Evolutionary conservation across 2,329 filamentous ascomycete species (phyloP).

Genomic region (Fusarium graminum): DNA sequence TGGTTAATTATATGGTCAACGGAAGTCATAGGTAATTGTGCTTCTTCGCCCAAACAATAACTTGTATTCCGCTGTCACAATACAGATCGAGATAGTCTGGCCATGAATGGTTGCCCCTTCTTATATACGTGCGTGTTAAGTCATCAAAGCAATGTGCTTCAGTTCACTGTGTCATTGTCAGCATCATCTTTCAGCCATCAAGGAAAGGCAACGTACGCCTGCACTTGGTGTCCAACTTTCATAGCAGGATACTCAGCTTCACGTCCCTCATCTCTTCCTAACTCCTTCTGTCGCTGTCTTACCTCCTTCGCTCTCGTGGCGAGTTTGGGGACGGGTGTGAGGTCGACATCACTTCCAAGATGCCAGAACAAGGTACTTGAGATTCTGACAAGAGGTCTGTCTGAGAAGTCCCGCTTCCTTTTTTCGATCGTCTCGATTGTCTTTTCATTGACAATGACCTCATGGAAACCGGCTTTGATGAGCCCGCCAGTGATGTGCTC

Average conservation of each 20-base stretch:
- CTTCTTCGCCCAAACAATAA: background rate
- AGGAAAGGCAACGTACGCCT: slow-evolving; percentile 60
- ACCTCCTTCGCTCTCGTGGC: slow-evolving; percentile 60
- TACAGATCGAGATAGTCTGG: background rate
- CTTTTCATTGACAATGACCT: slow-evolving; percentile 69
- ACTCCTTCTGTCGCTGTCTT: slow-evolving; percentile 60
- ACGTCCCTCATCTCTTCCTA: slow-evolving; percentile 67
- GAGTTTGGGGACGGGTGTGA: slow-evolving; percentile 64
- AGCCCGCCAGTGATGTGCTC: slow-evolving; percentile 72
- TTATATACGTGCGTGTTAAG: slow-evolving; percentile 45
- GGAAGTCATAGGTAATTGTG: background rate
- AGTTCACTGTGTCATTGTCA: slow-evolving; percentile 58
- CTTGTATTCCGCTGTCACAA: background rate
- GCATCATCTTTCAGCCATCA: background rate
- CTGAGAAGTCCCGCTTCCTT: slow-evolving; percentile 58
- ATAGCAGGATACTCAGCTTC: slow-evolving; percentile 63
- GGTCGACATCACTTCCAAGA: slow-evolving; percentile 67
- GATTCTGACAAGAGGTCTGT: slow-evolving; percentile 67
- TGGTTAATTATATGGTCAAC: background rate
- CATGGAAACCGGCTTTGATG: slow-evolving; percentile 72
- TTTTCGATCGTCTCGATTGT: slow-evolving; percentile 63
- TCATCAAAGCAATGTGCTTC: slow-evolving; percentile 67
- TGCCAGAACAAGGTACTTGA: slow-evolving; percentile 74
- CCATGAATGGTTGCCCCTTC: slow-evolving; percentile 10
- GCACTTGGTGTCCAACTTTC: slow-evolving; percentile 71